A percentile compares a stretch with the other conserved stretches of the same genome.
Evolutionary conservation across 2,329 filamentous ascomycete genomes (phyloP).

Genomic region (Hortaea werneckii): DNA sequence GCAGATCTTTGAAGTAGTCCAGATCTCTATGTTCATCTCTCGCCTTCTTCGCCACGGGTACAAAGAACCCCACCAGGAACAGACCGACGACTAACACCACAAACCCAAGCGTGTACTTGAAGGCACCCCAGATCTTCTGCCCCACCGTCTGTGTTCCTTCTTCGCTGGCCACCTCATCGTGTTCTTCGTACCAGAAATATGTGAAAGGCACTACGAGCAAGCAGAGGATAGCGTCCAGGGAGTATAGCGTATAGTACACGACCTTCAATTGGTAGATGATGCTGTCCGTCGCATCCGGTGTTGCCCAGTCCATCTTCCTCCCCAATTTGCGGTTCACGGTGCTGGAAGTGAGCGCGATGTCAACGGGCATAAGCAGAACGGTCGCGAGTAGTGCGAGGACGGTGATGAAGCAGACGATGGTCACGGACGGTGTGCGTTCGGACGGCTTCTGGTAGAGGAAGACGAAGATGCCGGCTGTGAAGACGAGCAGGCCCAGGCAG

Average conservation of each 20-base stretch:
- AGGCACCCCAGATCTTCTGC: constrained; percentile 67
- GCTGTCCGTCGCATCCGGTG: constrained; percentile 63
- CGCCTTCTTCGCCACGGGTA: constrained; percentile 63
- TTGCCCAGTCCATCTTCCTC: constrained; percentile 90
- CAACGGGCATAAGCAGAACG: constrained; percentile 82
- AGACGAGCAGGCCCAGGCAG: constrained; percentile 64
- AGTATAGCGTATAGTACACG: constrained; percentile 89
- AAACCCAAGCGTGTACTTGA: constrained; percentile 86
- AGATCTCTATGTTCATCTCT: constrained; percentile 61
- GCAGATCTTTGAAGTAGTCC: constrained; percentile 80
- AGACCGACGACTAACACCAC: constrained; percentile 68
- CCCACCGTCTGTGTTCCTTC: constrained; percentile 62
- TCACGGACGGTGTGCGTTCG: constrained; percentile 75
- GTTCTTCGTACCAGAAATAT: constrained; percentile 98
- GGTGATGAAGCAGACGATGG: constrained; percentile 74
- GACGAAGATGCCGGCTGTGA: constrained; percentile 73
- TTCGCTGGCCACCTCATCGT: constrained; percentile 80
- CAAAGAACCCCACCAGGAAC: constrained; percentile 89
- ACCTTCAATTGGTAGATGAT: constrained; percentile 75
- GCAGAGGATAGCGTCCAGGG: constrained; percentile 80
- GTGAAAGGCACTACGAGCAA: constrained; percentile 85
- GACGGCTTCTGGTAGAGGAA: constrained; percentile 84
- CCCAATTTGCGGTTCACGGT: constrained; percentile 68
- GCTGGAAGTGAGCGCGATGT: constrained; percentile 87
- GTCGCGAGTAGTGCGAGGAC: constrained; percentile 83